These are phyloP conservation scores for Sphagnum tenellum DNA, from an alignment of 225 moss, liverwort and hornwort genomes.

Conservation along the genomic window DNA sequence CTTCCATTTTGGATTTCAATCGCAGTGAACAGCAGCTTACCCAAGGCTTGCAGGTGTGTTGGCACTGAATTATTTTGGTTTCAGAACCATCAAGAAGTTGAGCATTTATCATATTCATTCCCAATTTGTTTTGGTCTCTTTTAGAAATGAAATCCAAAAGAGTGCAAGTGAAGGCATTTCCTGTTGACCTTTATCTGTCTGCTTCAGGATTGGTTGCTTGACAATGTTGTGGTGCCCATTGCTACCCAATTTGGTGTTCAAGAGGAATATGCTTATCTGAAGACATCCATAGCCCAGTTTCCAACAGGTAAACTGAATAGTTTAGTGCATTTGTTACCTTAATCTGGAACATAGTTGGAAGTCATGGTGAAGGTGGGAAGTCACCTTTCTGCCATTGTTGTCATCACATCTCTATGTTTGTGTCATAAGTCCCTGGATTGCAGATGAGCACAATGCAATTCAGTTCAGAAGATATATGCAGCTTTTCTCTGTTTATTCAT, in stretches of 20 bases:
- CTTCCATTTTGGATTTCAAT: slow-evolving; percentile 86
- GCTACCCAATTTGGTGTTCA: slow-evolving; percentile 74
- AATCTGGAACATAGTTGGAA: too few species aligned
- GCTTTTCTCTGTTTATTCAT: not conserved
- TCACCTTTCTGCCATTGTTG: too few species aligned
- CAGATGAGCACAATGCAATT: not conserved
- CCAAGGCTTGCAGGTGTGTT: slow-evolving; percentile 36
- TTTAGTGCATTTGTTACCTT: too few species aligned
- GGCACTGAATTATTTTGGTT: not conserved
- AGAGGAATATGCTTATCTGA: slow-evolving; percentile 82
- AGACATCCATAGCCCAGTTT: slow-evolving; percentile 75
- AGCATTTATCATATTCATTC: not conserved
- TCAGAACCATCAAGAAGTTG: not conserved
- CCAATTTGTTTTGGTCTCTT: too few species aligned
- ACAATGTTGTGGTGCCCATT: slow-evolving; percentile 82
- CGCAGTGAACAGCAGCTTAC: slow-evolving; percentile 49
- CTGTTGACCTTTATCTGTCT: not conserved
- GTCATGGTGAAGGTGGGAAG: too few species aligned
- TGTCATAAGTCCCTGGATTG: not conserved
- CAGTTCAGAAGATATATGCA: not conserved
- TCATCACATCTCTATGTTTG: too few species aligned
- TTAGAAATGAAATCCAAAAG: not conserved
- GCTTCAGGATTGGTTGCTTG: slow-evolving; percentile 77
- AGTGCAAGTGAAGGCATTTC: not conserved
- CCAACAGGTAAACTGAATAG: slow-evolving; percentile 34